phyloP scores from a whole-genome alignment of 2,329 filamentous ascomycete genomes.

The Neoscytalidium dimidiatum region DNA sequence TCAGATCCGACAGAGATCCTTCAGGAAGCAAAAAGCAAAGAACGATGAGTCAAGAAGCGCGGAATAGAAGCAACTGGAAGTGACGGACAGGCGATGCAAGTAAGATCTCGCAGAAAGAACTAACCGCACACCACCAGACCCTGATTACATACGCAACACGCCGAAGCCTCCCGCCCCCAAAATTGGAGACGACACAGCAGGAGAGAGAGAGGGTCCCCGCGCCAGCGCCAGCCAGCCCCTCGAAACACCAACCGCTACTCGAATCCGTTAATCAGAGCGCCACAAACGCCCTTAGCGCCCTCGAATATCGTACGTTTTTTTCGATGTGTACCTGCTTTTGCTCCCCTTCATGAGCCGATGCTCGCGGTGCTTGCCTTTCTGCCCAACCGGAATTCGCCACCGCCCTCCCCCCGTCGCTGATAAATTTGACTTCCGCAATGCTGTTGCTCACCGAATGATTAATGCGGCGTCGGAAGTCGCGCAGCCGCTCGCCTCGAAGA shows the following conservation, averaged over 20 bases:
- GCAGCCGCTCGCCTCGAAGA: background rate
- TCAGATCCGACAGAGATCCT: no score
- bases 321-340: background rate
- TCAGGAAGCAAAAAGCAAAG: background rate
- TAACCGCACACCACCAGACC: no score
- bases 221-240: background rate
- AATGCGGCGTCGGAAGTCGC: background rate
- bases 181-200: no score
- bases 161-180: no score
- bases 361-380: no score
- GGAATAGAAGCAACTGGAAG: no score
- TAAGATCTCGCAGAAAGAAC: no score
- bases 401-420: background rate
- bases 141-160: no score
- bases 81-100: no score
- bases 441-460: background rate
- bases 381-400: background rate
- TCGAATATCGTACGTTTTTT: constrained; percentile 11
- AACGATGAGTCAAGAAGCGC: no score
- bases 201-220: background rate
- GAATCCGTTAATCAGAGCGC: background rate
- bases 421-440: background rate
- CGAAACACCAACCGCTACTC: background rate
- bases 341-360: no score
- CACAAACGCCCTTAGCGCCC: constrained; percentile 3